A percentile compares a stretch with the other conserved stretches of the same genome.
Conservation (phyloP, 108 stramenopile species). For the Cyclotella sp. region DNA sequence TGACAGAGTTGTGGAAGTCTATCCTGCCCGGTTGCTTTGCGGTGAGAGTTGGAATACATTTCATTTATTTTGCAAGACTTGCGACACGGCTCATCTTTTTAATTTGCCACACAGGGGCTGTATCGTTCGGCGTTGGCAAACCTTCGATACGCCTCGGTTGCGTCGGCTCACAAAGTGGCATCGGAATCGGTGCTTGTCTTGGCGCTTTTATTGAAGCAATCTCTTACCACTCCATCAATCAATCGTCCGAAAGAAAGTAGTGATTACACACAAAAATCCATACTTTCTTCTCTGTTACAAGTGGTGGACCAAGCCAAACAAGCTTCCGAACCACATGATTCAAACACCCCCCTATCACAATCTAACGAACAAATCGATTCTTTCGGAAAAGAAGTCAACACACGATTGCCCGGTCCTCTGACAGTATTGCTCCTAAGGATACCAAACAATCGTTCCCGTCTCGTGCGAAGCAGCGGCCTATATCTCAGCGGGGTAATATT, state of each 20-base stretch:
- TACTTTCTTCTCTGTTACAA: slow-evolving; percentile 29
- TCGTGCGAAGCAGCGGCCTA: slow-evolving; percentile 41
- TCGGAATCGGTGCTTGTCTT: slow-evolving; percentile 27
- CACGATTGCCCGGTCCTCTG: slow-evolving; percentile 49
- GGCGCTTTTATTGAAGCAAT: slow-evolving; percentile 27
- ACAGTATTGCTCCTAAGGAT: slow-evolving; percentile 39
- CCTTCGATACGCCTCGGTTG: slow-evolving; percentile 27
- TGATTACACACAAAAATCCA: slow-evolving; percentile 6
- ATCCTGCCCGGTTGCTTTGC: slow-evolving; percentile 57
- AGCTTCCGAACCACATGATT: background rate
- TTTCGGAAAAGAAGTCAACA: slow-evolving; percentile 42
- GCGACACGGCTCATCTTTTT: background rate
- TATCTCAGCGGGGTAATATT: slow-evolving; percentile 34
- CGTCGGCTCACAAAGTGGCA: slow-evolving; percentile 36
- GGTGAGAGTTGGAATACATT: background rate
- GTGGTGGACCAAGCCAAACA: slow-evolving; percentile 20
- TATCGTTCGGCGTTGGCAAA: slow-evolving; percentile 30
- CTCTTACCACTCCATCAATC: slow-evolving; percentile 1
- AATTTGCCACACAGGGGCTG: slow-evolving; percentile 7
- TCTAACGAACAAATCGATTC: background rate
- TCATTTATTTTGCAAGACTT: background rate
- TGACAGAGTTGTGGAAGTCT: slow-evolving; percentile 37
- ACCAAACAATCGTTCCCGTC: slow-evolving; percentile 18
- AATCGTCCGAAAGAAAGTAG: background rate
- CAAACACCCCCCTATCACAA: background rate